These are phyloP conservation scores for Globisporangium okanoganense DNA, from an alignment of 352 stramenopile genomes.

Conservation along the genomic window DNA sequence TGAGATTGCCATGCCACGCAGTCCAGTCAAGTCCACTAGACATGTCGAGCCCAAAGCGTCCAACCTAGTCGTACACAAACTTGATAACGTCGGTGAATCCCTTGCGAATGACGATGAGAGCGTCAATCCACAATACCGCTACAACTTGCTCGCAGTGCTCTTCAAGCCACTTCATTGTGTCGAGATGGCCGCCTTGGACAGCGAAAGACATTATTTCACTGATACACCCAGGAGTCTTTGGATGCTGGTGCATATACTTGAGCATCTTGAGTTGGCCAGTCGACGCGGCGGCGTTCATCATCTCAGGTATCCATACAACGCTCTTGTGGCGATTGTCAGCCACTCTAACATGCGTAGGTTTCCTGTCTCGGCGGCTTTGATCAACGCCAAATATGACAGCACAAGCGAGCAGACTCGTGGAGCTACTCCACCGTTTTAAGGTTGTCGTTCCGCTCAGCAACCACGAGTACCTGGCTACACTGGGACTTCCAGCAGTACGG, in stretches of 20 bases:
- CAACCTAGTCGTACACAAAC: too few relatives aligned
- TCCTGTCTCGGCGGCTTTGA: neutral
- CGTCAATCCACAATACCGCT: too few relatives aligned
- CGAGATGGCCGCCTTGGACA: too few relatives aligned
- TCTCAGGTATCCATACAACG: too few relatives aligned
- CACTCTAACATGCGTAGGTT: neutral
- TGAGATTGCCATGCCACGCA: too few relatives aligned
- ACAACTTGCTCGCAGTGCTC: too few relatives aligned
- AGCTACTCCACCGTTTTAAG: neutral
- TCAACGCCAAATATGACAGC: neutral
- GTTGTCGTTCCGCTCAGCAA: neutral
- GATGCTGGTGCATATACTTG: neutral
- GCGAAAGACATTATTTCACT: too few relatives aligned
- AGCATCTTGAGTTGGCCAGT: neutral
- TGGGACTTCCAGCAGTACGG: neutral
- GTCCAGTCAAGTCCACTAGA: too few relatives aligned
- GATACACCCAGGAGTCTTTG: conserved; percentile 1
- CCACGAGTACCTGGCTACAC: neutral
- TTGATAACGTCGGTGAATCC: too few relatives aligned
- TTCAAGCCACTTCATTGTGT: too few relatives aligned
- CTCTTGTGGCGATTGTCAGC: neutral
- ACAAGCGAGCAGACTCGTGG: neutral
- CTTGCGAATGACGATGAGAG: too few relatives aligned
- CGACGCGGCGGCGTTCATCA: conserved; percentile 5
- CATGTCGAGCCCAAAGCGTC: too few relatives aligned